phyloP scores from a whole-genome alignment of 2,329 filamentous ascomycete genomes.

The Lasiodiplodia citricola region DNA sequence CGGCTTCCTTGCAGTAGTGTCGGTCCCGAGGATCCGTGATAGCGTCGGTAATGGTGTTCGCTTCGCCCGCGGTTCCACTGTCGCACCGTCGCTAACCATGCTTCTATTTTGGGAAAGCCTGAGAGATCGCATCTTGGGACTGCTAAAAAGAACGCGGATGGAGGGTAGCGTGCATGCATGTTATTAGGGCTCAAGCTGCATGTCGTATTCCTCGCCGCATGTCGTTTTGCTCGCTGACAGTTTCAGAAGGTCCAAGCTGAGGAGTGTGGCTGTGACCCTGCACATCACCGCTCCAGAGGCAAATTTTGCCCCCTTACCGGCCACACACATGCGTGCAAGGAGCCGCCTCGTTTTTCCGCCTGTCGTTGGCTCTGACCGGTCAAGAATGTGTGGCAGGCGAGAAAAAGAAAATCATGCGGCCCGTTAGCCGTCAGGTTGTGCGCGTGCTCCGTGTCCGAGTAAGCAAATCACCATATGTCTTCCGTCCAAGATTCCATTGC shows the following conservation, averaged over 20 bases:
- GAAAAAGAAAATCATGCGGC: not conserved
- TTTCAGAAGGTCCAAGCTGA: constrained; percentile 10
- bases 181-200: constrained; percentile 11
- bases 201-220: constrained; percentile 10
- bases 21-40: not conserved
- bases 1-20: not conserved
- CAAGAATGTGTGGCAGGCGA: not conserved
- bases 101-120: constrained; percentile 7
- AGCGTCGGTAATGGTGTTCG: not conserved
- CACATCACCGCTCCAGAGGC: constrained; percentile 8
- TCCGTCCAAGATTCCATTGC: not conserved
- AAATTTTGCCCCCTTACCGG: constrained; percentile 16
- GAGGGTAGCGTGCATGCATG: not conserved
- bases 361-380: not conserved
- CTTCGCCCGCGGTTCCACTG: not conserved
- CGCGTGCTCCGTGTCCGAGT: constrained; percentile 11
- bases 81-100: not conserved
- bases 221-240: constrained; percentile 4
- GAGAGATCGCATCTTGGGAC: not conserved
- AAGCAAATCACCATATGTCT: constrained; percentile 11
- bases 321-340: constrained; percentile 3
- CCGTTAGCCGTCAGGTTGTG: not conserved
- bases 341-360: not conserved
- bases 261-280: constrained; percentile 11
- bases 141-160: not conserved